Evolutionary conservation across 1,284 basidiomycete genomes (phyloP), one percentile per base, ranked within the genome.

Genomic region (Ustilago esculenta): DNA sequence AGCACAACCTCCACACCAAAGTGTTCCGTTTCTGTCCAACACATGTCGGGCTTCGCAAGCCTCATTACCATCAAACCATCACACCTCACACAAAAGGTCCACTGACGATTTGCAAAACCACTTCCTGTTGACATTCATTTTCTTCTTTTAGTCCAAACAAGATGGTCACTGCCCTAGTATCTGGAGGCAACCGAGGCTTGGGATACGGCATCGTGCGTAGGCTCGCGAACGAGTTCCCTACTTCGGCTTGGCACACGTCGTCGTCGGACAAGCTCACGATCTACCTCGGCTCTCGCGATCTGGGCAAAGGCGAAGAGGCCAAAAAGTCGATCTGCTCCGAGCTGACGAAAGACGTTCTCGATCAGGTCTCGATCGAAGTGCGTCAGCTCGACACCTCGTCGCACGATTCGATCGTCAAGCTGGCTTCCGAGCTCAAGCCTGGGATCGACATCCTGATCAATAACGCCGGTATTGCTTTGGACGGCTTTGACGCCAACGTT

Each of bases 381-480:
- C 49, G 64, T 36, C 69, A 72, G 21, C 44, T 61, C 24, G 59
- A 67, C 45, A 59, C 54, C 11, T 50, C 55, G 4, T 69, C 66
- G 25, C 59, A 51, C 59, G 49, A 53, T 5, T 69, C 64, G 21
- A 56, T 68, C 45, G 34, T 25, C 23, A 58, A 60, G 44, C 76
- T 71, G 25, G 59, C 52, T 40, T 36, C 29, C 4, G 56, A 63
- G 34, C 65, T 67, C 52, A 40, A 63, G 10, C 33, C 46, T 11
- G 63, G 76, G 36, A 46, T 79, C 17, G 75, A 79, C 48, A 57
- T 78, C 37, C 59, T 77, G 15, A 54, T 81, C 42, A 71, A 71
- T 52, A 81, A 81, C 58, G 77, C 79, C 32, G 80, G 80, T 8
- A 68, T 80, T 14, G 79, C 79, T 2, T 49, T 78, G 36, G 59